Base-by-base conservation (phyloP, 2,329 filamentous ascomycete genomes). In the Cercospora nicotianae region DNA sequence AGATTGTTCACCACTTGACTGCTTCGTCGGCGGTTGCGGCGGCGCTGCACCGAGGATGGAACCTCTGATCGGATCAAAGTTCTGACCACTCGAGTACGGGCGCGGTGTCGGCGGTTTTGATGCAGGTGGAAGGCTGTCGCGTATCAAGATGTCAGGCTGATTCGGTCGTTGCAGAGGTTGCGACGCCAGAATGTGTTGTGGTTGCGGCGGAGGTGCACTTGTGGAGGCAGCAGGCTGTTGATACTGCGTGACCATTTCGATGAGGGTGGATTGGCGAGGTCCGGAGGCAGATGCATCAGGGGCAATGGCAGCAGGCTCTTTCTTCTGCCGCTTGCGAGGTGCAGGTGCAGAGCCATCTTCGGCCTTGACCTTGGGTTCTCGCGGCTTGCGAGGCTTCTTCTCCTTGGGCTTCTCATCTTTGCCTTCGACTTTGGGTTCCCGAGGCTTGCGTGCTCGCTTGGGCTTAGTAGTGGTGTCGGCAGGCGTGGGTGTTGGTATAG, bases 61-160 rank as follows among this genome's bases (percentile, higher is more conserved):
- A 74, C 74, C 92, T 58, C 94, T 88, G 71, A 97, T 93, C 0
- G 94, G 94, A 78, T 97, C 94, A 80, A 95, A 97, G 75, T 91
- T 92, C 75, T 93, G 91, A 53, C 93, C 90, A 75, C 91, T 91
- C 13, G 90, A 89, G 60, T 90, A 69, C 42, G 70, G 72, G 30
- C 72, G 67, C 63, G 83, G 82, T 68, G 82, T 83, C 7, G 69
- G 67, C 23, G 68, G 81, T 42, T 79, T 76, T 63, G 78, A 78
- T 18, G 72, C 68, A 67, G 80, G 84, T 55, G 80, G 79, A 74
- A 74, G 75, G 78, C 48, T 79, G 72, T 79, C 67, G 64, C 68
- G 68, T 23, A 63, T 63, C 30, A 69, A 57, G 31, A 53, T 63
- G 60, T 70, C 70, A 65, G 75, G 71, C 69, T 72, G 72, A 76